Evolutionary conservation across 1,284 basidiomycete species (phyloP).

Genomic region (Gymnopus androsaceus): DNA sequence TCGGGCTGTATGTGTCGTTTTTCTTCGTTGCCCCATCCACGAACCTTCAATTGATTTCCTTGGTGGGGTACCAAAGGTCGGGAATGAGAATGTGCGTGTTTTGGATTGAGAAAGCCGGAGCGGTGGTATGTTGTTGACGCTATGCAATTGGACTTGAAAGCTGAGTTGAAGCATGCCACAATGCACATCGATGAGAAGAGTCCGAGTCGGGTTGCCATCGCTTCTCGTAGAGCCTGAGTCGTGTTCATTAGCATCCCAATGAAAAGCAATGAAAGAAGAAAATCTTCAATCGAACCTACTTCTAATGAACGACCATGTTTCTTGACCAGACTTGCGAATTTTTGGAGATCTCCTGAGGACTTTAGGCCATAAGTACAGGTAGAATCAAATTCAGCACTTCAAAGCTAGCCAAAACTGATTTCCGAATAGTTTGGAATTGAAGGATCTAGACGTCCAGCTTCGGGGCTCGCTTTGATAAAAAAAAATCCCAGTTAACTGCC

Average conservation of each 20-base stretch:
- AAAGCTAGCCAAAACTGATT: conserved; percentile 58
- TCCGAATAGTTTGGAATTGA: conserved; percentile 47
- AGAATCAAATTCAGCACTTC: conserved; percentile 45
- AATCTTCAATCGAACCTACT: too few species aligned
- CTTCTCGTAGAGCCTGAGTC: conserved; percentile 69
- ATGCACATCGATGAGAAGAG: conserved; percentile 72
- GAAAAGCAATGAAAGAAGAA: conserved; percentile 3
- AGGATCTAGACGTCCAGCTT: conserved; percentile 60
- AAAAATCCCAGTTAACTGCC: too few species aligned
- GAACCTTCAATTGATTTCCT: conserved; percentile 60
- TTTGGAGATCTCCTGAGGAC: conserved; percentile 55
- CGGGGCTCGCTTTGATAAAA: too few species aligned
- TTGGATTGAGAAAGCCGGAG: conserved; percentile 76
- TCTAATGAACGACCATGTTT: conserved; percentile 64
- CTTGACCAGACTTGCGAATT: conserved; percentile 53
- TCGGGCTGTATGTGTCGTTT: too few species aligned
- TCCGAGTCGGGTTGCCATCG: conserved; percentile 75
- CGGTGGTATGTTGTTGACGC: conserved; percentile 72
- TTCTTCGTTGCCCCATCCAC: conserved; percentile 57
- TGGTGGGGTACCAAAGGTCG: conserved; percentile 67
- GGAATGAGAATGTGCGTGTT: conserved; percentile 72
- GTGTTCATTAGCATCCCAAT: conserved; percentile 80
- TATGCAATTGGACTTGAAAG: conserved; percentile 71
- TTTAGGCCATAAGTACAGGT: conserved; percentile 26
- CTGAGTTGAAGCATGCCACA: conserved; percentile 70